A percentile compares a stretch with the other conserved stretches of the same genome.
Evolutionary conservation across 2,329 filamentous ascomycete species (phyloP).

Genomic region (Hypoxylon sp.): DNA sequence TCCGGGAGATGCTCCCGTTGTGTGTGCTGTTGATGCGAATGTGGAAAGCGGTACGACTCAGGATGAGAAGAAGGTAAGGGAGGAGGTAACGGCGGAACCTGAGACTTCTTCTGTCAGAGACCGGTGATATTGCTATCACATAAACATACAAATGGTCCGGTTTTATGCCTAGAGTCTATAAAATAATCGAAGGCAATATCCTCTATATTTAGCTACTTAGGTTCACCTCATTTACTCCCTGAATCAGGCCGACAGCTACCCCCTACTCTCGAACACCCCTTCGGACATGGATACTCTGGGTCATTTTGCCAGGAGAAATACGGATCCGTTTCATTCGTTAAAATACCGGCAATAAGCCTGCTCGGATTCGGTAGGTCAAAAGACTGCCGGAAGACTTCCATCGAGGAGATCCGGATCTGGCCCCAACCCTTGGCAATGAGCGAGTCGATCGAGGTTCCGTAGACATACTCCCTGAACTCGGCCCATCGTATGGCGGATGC

Average conservation of each 20-base stretch:
- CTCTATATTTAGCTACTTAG: neutral
- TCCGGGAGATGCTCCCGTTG: slow-evolving; percentile 34
- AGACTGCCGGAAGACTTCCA: slow-evolving; percentile 63
- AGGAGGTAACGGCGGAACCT: neutral
- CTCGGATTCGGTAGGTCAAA: slow-evolving; percentile 53
- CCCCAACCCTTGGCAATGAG: slow-evolving; percentile 65
- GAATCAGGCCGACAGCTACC: slow-evolving; percentile 33
- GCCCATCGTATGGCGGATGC: slow-evolving; percentile 70
- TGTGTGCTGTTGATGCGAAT: slow-evolving; percentile 33
- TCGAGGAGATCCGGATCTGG: slow-evolving; percentile 63
- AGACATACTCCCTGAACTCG: slow-evolving; percentile 69
- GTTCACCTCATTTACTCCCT: neutral
- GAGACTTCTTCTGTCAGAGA: slow-evolving; percentile 3
- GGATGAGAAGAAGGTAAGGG: slow-evolving; percentile 27
- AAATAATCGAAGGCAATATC: neutral
- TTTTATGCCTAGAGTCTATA: neutral
- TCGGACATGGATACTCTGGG: slow-evolving; percentile 33
- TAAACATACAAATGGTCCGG: neutral
- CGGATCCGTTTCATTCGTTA: slow-evolving; percentile 68
- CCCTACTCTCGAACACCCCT: slow-evolving; percentile 31
- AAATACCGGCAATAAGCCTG: slow-evolving; percentile 61
- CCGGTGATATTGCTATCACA: neutral
- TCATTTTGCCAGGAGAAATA: slow-evolving; percentile 70
- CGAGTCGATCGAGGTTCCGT: slow-evolving; percentile 64
- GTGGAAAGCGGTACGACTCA: slow-evolving; percentile 20